Evolutionary conservation across 1,284 basidiomycete genomes (phyloP).

Genomic region (Stygiomarasmius scandens): DNA sequence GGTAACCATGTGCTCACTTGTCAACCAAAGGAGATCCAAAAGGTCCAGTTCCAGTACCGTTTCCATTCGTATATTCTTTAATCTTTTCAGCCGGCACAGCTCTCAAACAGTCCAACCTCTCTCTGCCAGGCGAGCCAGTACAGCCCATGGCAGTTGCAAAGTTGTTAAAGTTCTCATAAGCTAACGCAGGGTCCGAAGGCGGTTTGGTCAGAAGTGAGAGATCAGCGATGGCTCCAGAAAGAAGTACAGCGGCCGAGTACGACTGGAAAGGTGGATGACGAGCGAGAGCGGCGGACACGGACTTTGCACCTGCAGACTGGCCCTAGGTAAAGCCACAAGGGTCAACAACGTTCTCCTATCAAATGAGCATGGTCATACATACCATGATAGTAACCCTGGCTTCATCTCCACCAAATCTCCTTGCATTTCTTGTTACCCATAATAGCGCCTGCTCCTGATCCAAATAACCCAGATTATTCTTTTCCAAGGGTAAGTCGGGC

Average conservation of each 20-base stretch:
- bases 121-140: slow-evolving; percentile 8
- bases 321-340: too few species aligned
- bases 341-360: too few species aligned
- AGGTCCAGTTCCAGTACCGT: neutral
- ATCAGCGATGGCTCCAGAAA: slow-evolving; percentile 2
- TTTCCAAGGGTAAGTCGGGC: slow-evolving; percentile 18
- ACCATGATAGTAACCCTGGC: slow-evolving; percentile 24
- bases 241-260: slow-evolving; percentile 16
- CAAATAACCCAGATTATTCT: slow-evolving; percentile 21
- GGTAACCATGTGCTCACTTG: slow-evolving; percentile 7
- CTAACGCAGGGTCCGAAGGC: neutral
- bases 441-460: slow-evolving; percentile 24
- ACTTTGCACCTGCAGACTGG: slow-evolving; percentile 21
- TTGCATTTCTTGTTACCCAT: slow-evolving; percentile 23
- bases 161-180: slow-evolving; percentile 16
- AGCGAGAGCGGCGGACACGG: slow-evolving; percentile 14
- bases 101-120: slow-evolving; percentile 16
- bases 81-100: slow-evolving; percentile 11
- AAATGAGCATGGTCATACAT: too few species aligned
- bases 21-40: slow-evolving; percentile 15
- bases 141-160: slow-evolving; percentile 18
- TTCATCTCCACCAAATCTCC: slow-evolving; percentile 23
- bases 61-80: slow-evolving; percentile 16
- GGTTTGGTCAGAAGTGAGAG: neutral
- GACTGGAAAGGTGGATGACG: slow-evolving; percentile 14